Evolutionary conservation across 176 grass and related monocot genomes (phyloP), one percentile per base, ranked within the genome.

Genomic region (Thalia dealbata): DNA sequence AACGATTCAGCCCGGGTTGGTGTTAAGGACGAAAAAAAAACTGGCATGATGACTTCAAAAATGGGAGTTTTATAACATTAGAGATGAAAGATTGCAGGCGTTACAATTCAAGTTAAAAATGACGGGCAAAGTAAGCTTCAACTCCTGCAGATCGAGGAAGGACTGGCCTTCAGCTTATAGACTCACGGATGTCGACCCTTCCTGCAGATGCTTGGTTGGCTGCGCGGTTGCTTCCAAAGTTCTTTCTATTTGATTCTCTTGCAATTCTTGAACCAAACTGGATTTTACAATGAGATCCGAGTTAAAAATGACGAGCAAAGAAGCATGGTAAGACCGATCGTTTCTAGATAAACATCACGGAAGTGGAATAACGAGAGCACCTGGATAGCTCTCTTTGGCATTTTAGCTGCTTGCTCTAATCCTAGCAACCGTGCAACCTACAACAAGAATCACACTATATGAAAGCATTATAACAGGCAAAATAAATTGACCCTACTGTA

Each of bases 181-280:
- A 63, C 32, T 81, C 63, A 74, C 81, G 69, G 54, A 97, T 84
- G 74, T 85, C 78, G 11, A 90, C 87, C 22, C 95, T 92, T 21
- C 95, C 95, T 16, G 95, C 90, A 2, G 87, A 92, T 21, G 87
- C 89, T 67, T 91, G 89, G 79, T 97, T 97, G 0, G 95, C 85
- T 0, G 95, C 95, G 21, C 90, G 87, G 81, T 92, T 97, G 77
- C 90, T 92, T 74, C 90, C 90, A 0, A 97, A 97, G 82, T 88
- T 90, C 59, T 84, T 88, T 58, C 84, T 85, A 76, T 97, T 97
- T 4, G 90, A 93, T 68, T 92, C 95, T 79, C 87, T 86, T 35
- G 95, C 90, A 76, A 91, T 92, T 75, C 95, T 92, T 29, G 95
- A 88, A 76, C 95, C 90, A 81, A 99, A 93, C 95, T 91, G 78